These are phyloP conservation scores for Echites panduratus DNA, from an alignment of 257 asterid genomes.

Conservation along the genomic window DNA sequence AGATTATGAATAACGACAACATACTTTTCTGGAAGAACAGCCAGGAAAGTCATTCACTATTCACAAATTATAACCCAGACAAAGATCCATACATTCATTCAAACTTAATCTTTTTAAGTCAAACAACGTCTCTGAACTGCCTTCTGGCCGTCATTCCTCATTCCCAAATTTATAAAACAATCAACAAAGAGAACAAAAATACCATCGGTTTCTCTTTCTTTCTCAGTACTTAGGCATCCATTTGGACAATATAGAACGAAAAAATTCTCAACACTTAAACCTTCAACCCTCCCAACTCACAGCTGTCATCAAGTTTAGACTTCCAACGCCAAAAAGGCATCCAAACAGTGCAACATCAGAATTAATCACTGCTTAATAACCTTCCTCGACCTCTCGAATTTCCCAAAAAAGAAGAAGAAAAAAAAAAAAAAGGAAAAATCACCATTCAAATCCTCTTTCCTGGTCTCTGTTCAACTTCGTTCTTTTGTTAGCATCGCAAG, in stretches of 20 bases:
- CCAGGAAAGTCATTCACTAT: neutral
- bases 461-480: conserved; percentile 12
- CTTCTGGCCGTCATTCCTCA: conserved; percentile 66
- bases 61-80: neutral
- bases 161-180: conserved; percentile 28
- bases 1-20: neutral
- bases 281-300: conserved; percentile 27
- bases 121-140: conserved; percentile 11
- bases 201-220: neutral
- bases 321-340: conserved; percentile 37
- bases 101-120: neutral
- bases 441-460: neutral
- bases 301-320: conserved; percentile 44
- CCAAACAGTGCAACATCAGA: conserved; percentile 27
- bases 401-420: conserved; percentile 35
- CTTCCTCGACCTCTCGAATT: conserved; percentile 19
- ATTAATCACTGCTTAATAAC: conserved; percentile 8
- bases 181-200: neutral
- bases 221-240: conserved; percentile 12
- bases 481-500: conserved; percentile 7
- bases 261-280: neutral
- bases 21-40: neutral
- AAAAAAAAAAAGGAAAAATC: neutral
- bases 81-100: neutral
- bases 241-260: neutral